Conservation (phyloP, 768 basidiomycete species). For the Brasilioporus rufonigricans region DNA sequence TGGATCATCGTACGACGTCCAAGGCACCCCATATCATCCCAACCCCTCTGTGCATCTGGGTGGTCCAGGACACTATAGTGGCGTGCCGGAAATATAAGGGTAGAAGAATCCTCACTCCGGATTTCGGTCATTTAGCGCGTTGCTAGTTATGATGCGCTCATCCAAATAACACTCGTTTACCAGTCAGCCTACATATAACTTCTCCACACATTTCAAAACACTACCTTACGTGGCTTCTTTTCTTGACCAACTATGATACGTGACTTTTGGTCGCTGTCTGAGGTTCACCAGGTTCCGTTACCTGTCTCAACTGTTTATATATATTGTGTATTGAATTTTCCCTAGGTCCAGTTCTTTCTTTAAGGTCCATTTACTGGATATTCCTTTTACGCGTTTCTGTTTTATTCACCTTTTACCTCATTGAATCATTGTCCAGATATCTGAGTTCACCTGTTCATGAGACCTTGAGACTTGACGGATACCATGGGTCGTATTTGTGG, state of each 20-base stretch:
- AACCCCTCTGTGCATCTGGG: conserved; percentile 6
- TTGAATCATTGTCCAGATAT: too few relatives aligned
- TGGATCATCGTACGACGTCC: conserved; percentile 4
- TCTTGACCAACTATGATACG: not conserved
- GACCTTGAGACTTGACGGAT: too few relatives aligned
- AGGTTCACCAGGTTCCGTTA: not conserved
- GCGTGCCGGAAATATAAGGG: conserved; percentile 26
- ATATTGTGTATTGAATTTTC: not conserved
- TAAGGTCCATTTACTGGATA: not conserved
- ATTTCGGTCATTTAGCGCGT: too few relatives aligned
- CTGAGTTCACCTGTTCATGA: too few relatives aligned
- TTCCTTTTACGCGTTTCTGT: not conserved
- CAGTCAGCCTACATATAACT: not conserved
- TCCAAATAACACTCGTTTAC: not conserved
- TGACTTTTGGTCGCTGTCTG: not conserved
- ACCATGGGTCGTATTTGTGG: too few relatives aligned
- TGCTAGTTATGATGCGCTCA: too few relatives aligned
- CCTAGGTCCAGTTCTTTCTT: not conserved
- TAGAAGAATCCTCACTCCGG: not conserved
- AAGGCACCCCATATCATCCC: conserved; percentile 12
- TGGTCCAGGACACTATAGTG: conserved; percentile 19
- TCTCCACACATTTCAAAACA: not conserved
- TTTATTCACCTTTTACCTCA: too few relatives aligned
- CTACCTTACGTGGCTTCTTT: not conserved
- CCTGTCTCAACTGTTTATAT: not conserved